Evolutionary conservation across 495 filamentous ascomycete species (phyloP), one percentile per base, ranked within the genome.

Genomic region (Penicillium turbatum): DNA sequence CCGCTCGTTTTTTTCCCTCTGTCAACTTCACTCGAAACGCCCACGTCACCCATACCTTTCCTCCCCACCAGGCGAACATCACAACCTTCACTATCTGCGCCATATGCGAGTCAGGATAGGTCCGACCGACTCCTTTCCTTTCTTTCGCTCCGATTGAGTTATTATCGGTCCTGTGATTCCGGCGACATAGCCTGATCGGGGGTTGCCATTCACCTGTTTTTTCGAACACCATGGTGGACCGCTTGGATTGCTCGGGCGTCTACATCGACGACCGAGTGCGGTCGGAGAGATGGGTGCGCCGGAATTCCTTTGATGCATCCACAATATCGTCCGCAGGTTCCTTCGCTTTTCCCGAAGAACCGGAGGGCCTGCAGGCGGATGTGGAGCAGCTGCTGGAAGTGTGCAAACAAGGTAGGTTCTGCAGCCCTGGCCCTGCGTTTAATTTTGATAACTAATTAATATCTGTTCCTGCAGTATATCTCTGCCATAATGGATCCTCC

Each of bases 251-350:
- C 73, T 85, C 87, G 73, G 83, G 89, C 54, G 85, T 93, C 57
- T 93, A 91, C 67, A 88, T 93, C 54, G 87, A 93, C 72, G 85
- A 85, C 65, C 81, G 82, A 46, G 81, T 88, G 48, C 73, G 72
- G 54, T 75, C 82, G 56, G 85, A 90, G 56, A 76, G 84, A 63
- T 73, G 78, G 71, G 74, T 85, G 48, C 72, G 64, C 54, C 65
- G 72, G 50, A 68, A 64, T 40, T 62, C 78, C 57, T 60, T 67
- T 55, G 57, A 61, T 38, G 46, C 61, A 61, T 60, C 58, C 26
- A 60, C 54, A 6, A 58, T 53, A 45, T 65, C 61, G 41, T 64
- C 59, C 32, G 48, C 53, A 27, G 55, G 65, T 29, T 63, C 61
- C 16, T 66, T 60, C 50, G 58, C 60, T 16, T 45, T 67, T 19